Base-by-base conservation (phyloP, 768 basidiomycete genomes). In the Suillus brevipes region DNA sequence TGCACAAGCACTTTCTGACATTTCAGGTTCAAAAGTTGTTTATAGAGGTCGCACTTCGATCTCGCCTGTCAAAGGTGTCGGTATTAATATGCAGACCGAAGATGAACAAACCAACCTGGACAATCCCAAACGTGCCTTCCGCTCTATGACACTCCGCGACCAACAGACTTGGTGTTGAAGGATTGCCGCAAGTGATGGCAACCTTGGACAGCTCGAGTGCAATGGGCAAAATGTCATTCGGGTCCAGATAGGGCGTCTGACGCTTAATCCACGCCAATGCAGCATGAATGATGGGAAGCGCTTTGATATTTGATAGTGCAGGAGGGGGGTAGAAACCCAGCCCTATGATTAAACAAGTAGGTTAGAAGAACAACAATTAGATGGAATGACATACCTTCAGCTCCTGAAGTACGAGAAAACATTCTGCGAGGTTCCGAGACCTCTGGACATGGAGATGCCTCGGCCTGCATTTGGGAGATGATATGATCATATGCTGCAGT, bases 401-500 rank as follows among this genome's bases (percentile, higher is more conserved):
- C 67, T 14, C 77, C 78, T 6, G 79, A 78, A 60, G 77, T 78
- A 64, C 76, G 80, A 61, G 80, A 76, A 60, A 78, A 77, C 50
- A 78, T 72, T 63, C 77, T 78, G 56, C 75, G 79, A 60, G 78
- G 74, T 59, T 74, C 81, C 50, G 78, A 65, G 34, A 57, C 65
- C n/a, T 66, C 69, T 4, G 71, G 40, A 60, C 45, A 40, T 6
- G 66, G 40, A 0, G 66, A 60, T 18, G 64, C 49, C 40, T 73
- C 80, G 25, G 75, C 78, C 65, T 85, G 84, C 83, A 95, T 87
- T 71, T 91, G 87, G 13, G 90, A 84, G 23, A 97, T 78, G 61
- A 99, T 95, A 61, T 87, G 84, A 72, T 99, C 95, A 77, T 90
- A 98, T 4, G 94, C 89, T 4, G 92, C 86, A 4, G 94, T 96